Percentiles rank a stretch among this genome's conserved stretches.
phyloP scores from a whole-genome alignment of 768 basidiomycete species.

The Lentinula edodes region DNA sequence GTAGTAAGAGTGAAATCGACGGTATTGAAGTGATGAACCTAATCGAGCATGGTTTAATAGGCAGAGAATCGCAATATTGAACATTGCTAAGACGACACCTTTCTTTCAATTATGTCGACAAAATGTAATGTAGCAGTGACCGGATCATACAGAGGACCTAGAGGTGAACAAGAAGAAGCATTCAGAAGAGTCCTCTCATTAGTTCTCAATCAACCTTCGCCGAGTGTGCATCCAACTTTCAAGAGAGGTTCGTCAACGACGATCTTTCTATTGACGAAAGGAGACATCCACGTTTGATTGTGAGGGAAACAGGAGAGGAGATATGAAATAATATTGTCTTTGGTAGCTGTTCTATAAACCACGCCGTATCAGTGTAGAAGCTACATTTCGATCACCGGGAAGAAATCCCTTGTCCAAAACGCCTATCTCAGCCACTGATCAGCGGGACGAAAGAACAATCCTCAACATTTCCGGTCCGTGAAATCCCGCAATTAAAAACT shows the following conservation, averaged over 20 bases:
- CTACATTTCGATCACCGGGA: slow-evolving; percentile 6
- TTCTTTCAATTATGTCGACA: slow-evolving; percentile 56
- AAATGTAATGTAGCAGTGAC: slow-evolving; percentile 53
- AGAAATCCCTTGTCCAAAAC: neutral
- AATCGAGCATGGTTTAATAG: neutral
- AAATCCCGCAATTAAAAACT: neutral
- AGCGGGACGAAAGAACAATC: neutral
- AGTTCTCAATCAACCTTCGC: slow-evolving; percentile 44
- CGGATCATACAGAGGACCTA: slow-evolving; percentile 62
- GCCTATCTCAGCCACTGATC: slow-evolving; percentile 1
- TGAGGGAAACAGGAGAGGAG: slow-evolving; percentile 9
- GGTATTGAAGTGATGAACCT: slow-evolving; percentile 52
- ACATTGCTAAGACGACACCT: slow-evolving; percentile 26
- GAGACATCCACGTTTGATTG: neutral
- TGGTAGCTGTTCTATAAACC: slow-evolving; percentile 1
- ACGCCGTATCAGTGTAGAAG: neutral
- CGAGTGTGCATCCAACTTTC: slow-evolving; percentile 48
- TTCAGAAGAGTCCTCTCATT: neutral
- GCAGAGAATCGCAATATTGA: neutral
- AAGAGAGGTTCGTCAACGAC: slow-evolving; percentile 42
- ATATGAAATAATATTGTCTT: slow-evolving; percentile 3
- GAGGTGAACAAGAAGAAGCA: slow-evolving; percentile 9
- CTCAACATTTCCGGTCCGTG: neutral
- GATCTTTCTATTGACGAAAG: slow-evolving; percentile 24
- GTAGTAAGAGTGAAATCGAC: slow-evolving; percentile 30